A percentile compares a stretch with the other conserved stretches of the same genome.
Evolutionary conservation across 2,329 filamentous ascomycete species (phyloP).

Genomic region (Phoma sp.): DNA sequence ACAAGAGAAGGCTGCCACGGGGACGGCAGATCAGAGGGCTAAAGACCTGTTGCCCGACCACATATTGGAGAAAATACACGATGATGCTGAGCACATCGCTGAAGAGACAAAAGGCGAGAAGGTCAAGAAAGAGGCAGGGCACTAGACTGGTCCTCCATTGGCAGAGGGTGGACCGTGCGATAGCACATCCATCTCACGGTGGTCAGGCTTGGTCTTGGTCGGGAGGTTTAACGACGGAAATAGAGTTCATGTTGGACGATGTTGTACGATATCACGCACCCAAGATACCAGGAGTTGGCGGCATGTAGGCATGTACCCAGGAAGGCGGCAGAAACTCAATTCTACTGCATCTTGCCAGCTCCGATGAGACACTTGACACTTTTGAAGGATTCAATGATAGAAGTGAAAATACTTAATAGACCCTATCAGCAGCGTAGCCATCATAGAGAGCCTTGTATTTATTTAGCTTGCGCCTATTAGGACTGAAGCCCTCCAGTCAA

Average conservation of each 20-base stretch:
- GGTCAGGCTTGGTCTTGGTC: neutral
- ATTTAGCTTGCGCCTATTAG: too few species aligned
- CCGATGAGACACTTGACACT: too few species aligned
- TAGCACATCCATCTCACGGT: too few species aligned
- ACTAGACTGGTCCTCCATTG: neutral
- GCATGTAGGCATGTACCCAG: neutral
- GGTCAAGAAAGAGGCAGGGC: constrained; percentile 6
- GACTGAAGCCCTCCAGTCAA: too few species aligned
- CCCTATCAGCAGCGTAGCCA: too few species aligned
- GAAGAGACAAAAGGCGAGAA: constrained; percentile 18
- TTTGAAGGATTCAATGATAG: too few species aligned
- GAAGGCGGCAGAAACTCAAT: neutral
- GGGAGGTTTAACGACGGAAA: neutral
- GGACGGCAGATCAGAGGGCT: constrained; percentile 27
- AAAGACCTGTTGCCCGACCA: constrained; percentile 39
- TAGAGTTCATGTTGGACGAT: constrained; percentile 8
- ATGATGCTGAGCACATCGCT: constrained; percentile 32
- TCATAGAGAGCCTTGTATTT: too few species aligned
- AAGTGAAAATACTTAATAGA: too few species aligned
- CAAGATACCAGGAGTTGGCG: constrained; percentile 14
- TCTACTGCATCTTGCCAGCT: neutral
- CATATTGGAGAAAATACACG: constrained; percentile 33
- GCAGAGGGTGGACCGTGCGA: too few species aligned
- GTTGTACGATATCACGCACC: constrained; percentile 14
- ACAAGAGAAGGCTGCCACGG: constrained; percentile 41